These are phyloP conservation scores for Corchorus capsularis DNA, from an alignment of 345 rosid genomes.

Conservation along the genomic window DNA sequence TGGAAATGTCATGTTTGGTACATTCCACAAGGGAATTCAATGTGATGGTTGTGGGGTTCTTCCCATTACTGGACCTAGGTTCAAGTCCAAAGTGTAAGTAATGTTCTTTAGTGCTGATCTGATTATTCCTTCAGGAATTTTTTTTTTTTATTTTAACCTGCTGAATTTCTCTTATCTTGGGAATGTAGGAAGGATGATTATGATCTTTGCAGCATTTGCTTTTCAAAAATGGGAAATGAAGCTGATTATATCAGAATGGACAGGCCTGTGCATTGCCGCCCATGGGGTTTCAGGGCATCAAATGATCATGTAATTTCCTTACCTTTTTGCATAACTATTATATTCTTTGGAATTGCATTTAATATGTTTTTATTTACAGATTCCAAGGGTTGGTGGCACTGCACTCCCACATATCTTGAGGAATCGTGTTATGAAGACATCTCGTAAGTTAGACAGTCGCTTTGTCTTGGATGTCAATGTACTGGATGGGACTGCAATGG, in stretches of 20 bases:
- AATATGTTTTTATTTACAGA: conserved; percentile 26
- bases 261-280: conserved; percentile 46
- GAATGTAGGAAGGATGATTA: conserved; percentile 69
- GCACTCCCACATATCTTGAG: conserved; percentile 25
- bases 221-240: conserved; percentile 63
- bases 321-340: conserved; percentile 10
- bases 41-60: conserved; percentile 92
- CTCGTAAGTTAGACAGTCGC: conserved; percentile 67
- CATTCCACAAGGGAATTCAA: conserved; percentile 78
- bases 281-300: conserved; percentile 35
- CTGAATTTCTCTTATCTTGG: conserved; percentile 6
- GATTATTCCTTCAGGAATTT: not conserved
- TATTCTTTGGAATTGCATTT: not conserved
- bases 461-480: conserved; percentile 84
- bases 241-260: conserved; percentile 72
- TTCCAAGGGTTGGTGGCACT: conserved; percentile 32
- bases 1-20: conserved; percentile 35
- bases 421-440: conserved; percentile 37
- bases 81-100: conserved; percentile 90
- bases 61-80: conserved; percentile 89
- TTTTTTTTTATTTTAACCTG: not conserved
- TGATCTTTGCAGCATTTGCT: conserved; percentile 94
- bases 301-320: conserved; percentile 32
- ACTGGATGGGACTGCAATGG: conserved; percentile 76
- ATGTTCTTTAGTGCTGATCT: not conserved